These are phyloP conservation scores for Raddia guianensis DNA, from an alignment of 176 grass and related monocot species.

Conservation along the genomic window DNA sequence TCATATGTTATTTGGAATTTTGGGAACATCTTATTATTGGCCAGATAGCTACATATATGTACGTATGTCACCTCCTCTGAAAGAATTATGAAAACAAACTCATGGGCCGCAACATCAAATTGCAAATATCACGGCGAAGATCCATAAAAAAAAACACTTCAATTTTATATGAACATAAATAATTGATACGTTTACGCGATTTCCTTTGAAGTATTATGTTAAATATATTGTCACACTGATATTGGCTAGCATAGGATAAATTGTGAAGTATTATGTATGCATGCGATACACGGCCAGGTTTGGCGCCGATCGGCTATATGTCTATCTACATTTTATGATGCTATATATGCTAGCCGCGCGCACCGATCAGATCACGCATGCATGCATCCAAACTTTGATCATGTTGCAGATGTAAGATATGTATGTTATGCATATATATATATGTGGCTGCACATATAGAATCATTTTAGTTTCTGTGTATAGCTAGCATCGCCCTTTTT, in stretches of 20 bases:
- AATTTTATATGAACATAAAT: too few species aligned
- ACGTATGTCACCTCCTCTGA: too few species aligned
- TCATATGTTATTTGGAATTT: neutral
- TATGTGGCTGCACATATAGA: neutral
- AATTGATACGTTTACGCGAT: too few species aligned
- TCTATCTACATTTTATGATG: neutral
- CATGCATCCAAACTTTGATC: neutral
- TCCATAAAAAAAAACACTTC: neutral
- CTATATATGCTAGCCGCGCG: neutral
- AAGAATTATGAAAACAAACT: neutral
- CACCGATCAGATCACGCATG: neutral
- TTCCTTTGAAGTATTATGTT: too few species aligned
- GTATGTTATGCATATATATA: neutral
- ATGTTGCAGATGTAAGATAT: neutral
- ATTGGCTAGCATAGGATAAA: neutral
- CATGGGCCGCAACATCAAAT: neutral
- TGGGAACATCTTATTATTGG: neutral
- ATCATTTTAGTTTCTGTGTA: neutral
- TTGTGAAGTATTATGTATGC: too few species aligned
- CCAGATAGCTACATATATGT: too few species aligned
- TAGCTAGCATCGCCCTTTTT: too few species aligned
- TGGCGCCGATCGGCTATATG: too few species aligned
- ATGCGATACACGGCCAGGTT: too few species aligned
- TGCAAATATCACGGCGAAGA: neutral
- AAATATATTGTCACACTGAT: neutral